phyloP scores from a whole-genome alignment of 139 green algal genomes.

The Mesostigma viride region DNA sequence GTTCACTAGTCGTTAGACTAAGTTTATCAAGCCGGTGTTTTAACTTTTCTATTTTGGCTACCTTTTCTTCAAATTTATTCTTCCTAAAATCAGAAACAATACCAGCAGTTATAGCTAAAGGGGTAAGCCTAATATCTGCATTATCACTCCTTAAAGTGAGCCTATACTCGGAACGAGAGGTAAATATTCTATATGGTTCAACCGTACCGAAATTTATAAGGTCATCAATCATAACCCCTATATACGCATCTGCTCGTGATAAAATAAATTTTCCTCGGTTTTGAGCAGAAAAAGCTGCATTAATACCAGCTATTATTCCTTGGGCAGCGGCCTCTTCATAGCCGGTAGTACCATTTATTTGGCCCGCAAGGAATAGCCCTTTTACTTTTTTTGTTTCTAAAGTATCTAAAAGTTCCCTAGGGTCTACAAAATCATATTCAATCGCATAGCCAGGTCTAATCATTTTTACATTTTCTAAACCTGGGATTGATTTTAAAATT shows the following conservation, averaged over 20 bases:
- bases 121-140: conserved; percentile 77
- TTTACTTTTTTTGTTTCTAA: conserved; percentile 72
- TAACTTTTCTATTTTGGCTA: background rate
- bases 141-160: conserved; percentile 84
- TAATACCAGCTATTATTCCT: conserved; percentile 78
- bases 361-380: conserved; percentile 85
- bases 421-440: conserved; percentile 94
- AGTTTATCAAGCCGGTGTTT: background rate
- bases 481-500: too few relatives aligned
- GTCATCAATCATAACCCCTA: conserved; percentile 88
- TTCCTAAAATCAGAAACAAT: conserved; percentile 46
- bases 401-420: conserved; percentile 63
- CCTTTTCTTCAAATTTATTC: background rate
- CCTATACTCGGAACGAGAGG: conserved; percentile 73
- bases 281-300: conserved; percentile 57
- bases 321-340: conserved; percentile 92
- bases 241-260: conserved; percentile 59
- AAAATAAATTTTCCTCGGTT: conserved; percentile 39
- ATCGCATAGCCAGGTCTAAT: conserved; percentile 85
- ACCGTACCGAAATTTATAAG: conserved; percentile 82
- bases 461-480: conserved; percentile 67
- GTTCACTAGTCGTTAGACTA: too few relatives aligned
- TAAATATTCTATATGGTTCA: conserved; percentile 93
- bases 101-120: conserved; percentile 60
- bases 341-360: conserved; percentile 95